phyloP scores from a whole-genome alignment of 2,329 filamentous ascomycete species.

The Aquanectria penicillioides region DNA sequence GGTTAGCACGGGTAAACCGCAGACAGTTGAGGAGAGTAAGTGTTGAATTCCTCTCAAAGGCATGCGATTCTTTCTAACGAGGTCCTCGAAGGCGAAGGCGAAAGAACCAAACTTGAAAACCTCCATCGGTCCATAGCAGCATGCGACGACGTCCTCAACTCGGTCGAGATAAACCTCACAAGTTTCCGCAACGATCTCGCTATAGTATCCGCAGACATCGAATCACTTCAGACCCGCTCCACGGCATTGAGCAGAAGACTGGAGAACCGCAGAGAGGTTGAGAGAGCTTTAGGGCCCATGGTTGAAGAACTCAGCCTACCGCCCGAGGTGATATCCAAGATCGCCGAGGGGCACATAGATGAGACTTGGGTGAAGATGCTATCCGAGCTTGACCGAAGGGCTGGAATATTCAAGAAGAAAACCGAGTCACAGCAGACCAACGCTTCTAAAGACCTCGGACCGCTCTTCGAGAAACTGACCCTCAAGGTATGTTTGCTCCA shows the following conservation, averaged over 20 bases:
- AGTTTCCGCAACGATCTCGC: constrained; percentile 95
- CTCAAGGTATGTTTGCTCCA: constrained; percentile 68
- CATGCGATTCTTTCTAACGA: neutral
- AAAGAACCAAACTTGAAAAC: constrained; percentile 87
- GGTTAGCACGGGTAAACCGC: constrained; percentile 56
- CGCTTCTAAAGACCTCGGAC: constrained; percentile 84
- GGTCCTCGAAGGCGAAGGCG: constrained; percentile 71
- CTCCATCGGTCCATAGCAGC: constrained; percentile 88
- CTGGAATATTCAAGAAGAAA: constrained; percentile 75
- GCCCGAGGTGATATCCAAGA: constrained; percentile 83
- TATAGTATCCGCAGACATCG: constrained; percentile 92
- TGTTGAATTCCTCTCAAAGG: neutral
- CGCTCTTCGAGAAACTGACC: constrained; percentile 84
- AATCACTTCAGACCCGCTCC: constrained; percentile 89
- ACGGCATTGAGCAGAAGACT: constrained; percentile 83
- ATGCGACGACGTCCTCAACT: constrained; percentile 92
- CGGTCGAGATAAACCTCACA: constrained; percentile 90
- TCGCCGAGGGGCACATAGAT: constrained; percentile 89
- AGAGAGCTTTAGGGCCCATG: constrained; percentile 85
- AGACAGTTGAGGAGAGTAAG: constrained; percentile 79
- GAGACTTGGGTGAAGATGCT: constrained; percentile 87
- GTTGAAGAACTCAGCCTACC: constrained; percentile 93
- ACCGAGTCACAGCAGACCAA: constrained; percentile 72
- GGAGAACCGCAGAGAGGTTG: constrained; percentile 88
- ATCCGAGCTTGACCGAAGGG: constrained; percentile 83